phyloP scores from a whole-genome alignment of 345 rosid species.

The Erucastrum elatum region DNA sequence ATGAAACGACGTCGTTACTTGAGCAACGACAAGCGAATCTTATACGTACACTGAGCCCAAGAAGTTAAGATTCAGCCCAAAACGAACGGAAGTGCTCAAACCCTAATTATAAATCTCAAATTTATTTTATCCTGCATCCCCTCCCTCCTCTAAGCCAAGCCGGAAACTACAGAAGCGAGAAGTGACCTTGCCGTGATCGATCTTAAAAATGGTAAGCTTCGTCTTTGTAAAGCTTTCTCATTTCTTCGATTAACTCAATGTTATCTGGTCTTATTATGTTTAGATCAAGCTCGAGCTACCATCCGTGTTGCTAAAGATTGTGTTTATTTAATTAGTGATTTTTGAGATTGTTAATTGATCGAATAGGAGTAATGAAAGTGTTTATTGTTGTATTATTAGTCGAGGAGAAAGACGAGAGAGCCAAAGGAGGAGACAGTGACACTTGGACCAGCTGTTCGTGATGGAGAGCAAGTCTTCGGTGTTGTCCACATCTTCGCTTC shows the following conservation, averaged over 20 bases:
- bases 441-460: conserved; percentile 75
- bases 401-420: conserved; percentile 52
- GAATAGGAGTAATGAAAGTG: neutral
- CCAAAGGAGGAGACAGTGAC: conserved; percentile 85
- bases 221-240: neutral
- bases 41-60: neutral
- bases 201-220: conserved; percentile 29
- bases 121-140: neutral
- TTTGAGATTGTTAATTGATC: neutral
- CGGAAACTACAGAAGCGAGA: neutral
- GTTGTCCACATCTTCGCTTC: conserved; percentile 91
- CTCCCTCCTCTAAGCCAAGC: conserved; percentile 16
- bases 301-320: too few relatives aligned
- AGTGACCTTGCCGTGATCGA: neutral
- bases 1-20: neutral
- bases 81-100: neutral
- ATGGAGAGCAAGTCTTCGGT: conserved; percentile 81
- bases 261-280: too few relatives aligned
- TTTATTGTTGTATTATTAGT: conserved; percentile 37
- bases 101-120: conserved; percentile 17
- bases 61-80: conserved; percentile 4
- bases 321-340: too few relatives aligned
- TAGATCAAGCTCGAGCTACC: too few relatives aligned
- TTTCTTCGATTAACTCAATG: neutral
- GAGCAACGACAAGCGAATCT: neutral